A percentile compares a stretch with the other conserved stretches of the same genome.
Evolutionary conservation across 2,329 filamentous ascomycete genomes (phyloP).

Genomic region (Trichoderma gracile): DNA sequence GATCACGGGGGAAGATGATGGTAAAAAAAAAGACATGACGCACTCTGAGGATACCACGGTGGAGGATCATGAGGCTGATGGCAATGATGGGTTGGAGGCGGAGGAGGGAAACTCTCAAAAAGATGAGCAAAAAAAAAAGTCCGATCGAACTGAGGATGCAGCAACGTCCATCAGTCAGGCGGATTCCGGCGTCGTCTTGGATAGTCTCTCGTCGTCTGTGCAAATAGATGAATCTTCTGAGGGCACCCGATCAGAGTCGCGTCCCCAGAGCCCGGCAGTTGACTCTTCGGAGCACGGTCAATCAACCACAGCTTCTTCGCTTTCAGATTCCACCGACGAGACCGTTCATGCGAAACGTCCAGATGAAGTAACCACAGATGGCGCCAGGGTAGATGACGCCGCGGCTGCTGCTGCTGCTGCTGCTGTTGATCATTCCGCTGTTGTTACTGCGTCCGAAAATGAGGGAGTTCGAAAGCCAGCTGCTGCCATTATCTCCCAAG

Average conservation of each 20-base stretch:
- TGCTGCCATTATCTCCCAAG: neutral
- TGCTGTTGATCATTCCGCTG: too few species aligned
- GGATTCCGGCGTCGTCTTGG: slow-evolving; percentile 58
- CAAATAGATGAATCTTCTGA: slow-evolving; percentile 51
- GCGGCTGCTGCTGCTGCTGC: neutral
- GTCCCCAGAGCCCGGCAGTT: slow-evolving; percentile 56
- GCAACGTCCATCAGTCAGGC: slow-evolving; percentile 47
- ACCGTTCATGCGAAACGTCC: slow-evolving; percentile 48
- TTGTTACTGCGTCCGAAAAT: neutral
- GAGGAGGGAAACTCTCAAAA: slow-evolving; percentile 16
- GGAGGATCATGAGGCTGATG: slow-evolving; percentile 21
- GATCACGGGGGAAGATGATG: slow-evolving; percentile 19
- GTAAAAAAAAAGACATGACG: slow-evolving; percentile 24
- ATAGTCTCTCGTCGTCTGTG: slow-evolving; percentile 44
- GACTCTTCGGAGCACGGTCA: slow-evolving; percentile 54
- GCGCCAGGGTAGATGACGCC: slow-evolving; percentile 17
- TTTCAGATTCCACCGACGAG: slow-evolving; percentile 64
- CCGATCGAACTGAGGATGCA: slow-evolving; percentile 30
- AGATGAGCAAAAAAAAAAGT: slow-evolving; percentile 24
- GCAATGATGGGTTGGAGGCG: slow-evolving; percentile 4
- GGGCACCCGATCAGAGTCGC: slow-evolving; percentile 56
- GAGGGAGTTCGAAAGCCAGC: neutral
- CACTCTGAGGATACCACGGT: slow-evolving; percentile 15
- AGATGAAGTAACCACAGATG: slow-evolving; percentile 25
- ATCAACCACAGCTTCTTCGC: slow-evolving; percentile 64